Conservation (phyloP, 78 protist genomes). For the Dictyostelium firmibasis region DNA sequence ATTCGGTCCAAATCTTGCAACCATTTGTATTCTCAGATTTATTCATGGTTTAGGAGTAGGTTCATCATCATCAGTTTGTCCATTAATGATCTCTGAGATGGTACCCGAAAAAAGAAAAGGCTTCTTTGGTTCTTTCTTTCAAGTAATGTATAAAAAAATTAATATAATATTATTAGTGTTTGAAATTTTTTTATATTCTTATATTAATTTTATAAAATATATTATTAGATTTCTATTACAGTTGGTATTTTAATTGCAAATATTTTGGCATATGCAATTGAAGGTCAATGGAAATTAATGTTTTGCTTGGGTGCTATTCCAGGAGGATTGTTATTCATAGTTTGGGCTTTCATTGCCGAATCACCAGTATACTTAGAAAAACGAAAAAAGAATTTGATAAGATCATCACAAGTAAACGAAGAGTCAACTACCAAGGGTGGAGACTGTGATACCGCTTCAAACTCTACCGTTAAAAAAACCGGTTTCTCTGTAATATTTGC, state of each 20-base stretch:
- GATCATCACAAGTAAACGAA: not conserved
- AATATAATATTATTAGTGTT: no score
- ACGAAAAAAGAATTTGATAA: not conserved
- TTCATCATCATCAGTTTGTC: constrained; percentile 29
- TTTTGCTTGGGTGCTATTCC: constrained; percentile 61
- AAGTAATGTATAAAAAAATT: constrained; percentile 10
- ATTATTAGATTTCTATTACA: constrained; percentile 22
- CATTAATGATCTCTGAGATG: constrained; percentile 59
- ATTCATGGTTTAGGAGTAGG: constrained; percentile 59
- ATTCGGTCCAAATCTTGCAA: not conserved
- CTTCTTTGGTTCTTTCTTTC: constrained; percentile 50
- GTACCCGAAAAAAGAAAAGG: constrained; percentile 27
- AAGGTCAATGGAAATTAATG: constrained; percentile 72
- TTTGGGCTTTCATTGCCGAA: constrained; percentile 44
- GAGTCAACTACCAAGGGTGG: not conserved
- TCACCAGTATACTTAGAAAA: constrained; percentile 42
- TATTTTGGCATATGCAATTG: constrained; percentile 19
- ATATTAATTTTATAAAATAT: not conserved
- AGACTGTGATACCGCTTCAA: not conserved
- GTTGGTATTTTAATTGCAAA: constrained; percentile 77
- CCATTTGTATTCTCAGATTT: constrained; percentile 22
- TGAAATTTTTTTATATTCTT: no score
- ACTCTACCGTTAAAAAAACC: not conserved
- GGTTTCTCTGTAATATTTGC: not conserved
- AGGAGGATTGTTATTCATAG: constrained; percentile 29